Evolutionary conservation across 306 rosid species (phyloP), one percentile per base, ranked within the genome.

Genomic region (Quercus gilva): DNA sequence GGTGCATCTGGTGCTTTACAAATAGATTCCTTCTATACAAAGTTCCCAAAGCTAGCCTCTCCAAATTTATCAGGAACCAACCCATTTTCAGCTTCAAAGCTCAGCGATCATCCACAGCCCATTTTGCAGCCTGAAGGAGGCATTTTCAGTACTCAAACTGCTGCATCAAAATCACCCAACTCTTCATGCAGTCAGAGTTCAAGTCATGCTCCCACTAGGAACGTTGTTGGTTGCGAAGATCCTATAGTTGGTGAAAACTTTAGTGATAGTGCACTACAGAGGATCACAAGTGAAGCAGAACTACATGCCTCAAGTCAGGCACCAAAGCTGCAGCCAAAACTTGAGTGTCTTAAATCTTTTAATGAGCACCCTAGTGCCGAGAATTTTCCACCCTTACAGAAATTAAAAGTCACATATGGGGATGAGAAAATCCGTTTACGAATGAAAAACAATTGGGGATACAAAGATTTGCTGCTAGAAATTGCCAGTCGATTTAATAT

Each of bases 1-100:
- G 96, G 99, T 37, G 90, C 90, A 49, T 93, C 98, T 6, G 88
- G 96, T 63, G 89, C 96, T 82, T 93, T 91, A 78, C 96, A 91
- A 78, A 91, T 93, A 23, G 90, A 90, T 61, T 89, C 99, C 74
- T 87, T 96, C 89, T 91, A 91, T 83, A 80, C 97, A 23, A 89
- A 86, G 72, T 96, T 93, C 82, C 90, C 91, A 18, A 94, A 96
- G 65, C 86, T 93, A 69, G 87, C 92, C 29, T 89, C 98, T 82
- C 91, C 94, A 79, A 92, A 87, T 29, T 57, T 88, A 55, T 77
- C 90, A 15, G 88, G 95, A 78, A 81, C 86, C 49, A 68, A 73
- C 79, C 76, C 85, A 33, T 74, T 88, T 75, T 85, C 92, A 79
- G 75, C 89, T 80, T 70, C 84, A 81, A 91, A 92, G 81, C 91